phyloP scores from a whole-genome alignment of 176 grass and related monocot species.

The Puccinellia tenuiflora region DNA sequence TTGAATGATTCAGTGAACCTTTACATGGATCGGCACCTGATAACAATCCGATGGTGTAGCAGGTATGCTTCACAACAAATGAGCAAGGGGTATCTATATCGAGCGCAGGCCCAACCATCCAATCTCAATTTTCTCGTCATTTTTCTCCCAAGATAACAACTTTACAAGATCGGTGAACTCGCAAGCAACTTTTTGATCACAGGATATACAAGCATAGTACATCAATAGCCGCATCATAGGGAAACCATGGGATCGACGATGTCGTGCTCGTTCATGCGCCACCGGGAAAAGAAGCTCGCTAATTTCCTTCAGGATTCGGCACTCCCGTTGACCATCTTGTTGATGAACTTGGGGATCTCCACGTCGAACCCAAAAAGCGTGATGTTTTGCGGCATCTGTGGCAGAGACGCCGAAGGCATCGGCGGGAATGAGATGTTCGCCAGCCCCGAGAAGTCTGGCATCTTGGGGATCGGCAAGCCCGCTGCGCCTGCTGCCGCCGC shows the following conservation, averaged over 20 bases:
- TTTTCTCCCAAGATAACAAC: neutral
- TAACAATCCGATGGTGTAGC: neutral
- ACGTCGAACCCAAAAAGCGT: conserved; percentile 39
- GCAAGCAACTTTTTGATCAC: neutral
- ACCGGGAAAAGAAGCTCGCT: neutral
- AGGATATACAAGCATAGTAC: neutral
- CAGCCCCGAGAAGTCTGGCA: conserved; percentile 40
- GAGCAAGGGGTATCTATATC: neutral
- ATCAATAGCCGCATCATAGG: neutral
- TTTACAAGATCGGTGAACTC: neutral
- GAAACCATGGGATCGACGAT: neutral
- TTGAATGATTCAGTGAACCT: neutral
- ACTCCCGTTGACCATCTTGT: conserved; percentile 20
- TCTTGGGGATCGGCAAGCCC: conserved; percentile 33
- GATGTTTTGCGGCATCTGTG: conserved; percentile 34
- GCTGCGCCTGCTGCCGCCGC: neutral
- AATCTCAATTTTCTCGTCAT: neutral
- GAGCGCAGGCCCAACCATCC: neutral
- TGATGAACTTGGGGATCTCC: conserved; percentile 38
- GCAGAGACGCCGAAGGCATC: conserved; percentile 40
- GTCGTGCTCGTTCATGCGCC: neutral
- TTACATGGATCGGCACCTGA: neutral
- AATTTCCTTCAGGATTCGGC: neutral
- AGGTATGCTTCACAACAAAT: neutral
- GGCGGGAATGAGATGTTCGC: conserved; percentile 37